Percentiles rank a stretch among this genome's conserved stretches.
phyloP scores from a whole-genome alignment of 2,329 filamentous ascomycete genomes.

The Penicillium sp. region DNA sequence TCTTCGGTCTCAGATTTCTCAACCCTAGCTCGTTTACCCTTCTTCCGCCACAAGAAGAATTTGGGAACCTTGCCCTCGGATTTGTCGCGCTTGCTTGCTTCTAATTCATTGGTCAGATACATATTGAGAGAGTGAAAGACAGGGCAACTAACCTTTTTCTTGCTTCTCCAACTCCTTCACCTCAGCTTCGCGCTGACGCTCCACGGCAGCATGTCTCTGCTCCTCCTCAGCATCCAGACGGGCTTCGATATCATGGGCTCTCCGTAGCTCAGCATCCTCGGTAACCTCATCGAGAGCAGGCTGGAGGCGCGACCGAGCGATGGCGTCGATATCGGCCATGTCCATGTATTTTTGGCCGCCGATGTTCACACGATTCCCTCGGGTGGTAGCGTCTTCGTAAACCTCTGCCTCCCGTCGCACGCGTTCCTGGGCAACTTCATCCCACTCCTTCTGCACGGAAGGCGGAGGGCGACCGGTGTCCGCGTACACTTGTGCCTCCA shows the following conservation, averaged over 20 bases:
- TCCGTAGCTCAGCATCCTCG: constrained; percentile 63
- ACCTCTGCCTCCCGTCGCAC: constrained; percentile 59
- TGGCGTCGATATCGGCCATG: constrained; percentile 65
- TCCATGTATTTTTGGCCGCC: constrained; percentile 75
- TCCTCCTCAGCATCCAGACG: constrained; percentile 57
- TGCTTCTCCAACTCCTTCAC: constrained; percentile 26
- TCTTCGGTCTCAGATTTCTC: constrained; percentile 11
- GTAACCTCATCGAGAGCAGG: constrained; percentile 79
- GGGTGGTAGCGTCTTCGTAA: constrained; percentile 51
- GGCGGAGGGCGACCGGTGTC: constrained; percentile 67
- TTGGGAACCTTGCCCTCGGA: constrained; percentile 17
- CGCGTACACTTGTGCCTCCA: constrained; percentile 71
- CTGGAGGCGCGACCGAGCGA: constrained; percentile 67
- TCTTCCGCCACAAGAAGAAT: constrained; percentile 23
- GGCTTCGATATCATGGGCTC: constrained; percentile 56
- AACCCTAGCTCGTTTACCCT: constrained; percentile 18
- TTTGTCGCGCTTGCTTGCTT: constrained; percentile 16
- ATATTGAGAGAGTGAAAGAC: neutral
- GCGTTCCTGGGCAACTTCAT: constrained; percentile 60
- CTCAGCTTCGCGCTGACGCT: constrained; percentile 34
- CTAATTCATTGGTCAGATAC: neutral
- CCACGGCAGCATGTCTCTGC: constrained; percentile 48
- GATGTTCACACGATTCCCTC: constrained; percentile 54
- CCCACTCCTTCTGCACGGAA: constrained; percentile 65
- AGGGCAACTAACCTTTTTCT: constrained; percentile 21